These are phyloP conservation scores for Gryganskiella cystojenkinii DNA, from an alignment of 192 early-diverging fungal genomes.

Conservation along the genomic window DNA sequence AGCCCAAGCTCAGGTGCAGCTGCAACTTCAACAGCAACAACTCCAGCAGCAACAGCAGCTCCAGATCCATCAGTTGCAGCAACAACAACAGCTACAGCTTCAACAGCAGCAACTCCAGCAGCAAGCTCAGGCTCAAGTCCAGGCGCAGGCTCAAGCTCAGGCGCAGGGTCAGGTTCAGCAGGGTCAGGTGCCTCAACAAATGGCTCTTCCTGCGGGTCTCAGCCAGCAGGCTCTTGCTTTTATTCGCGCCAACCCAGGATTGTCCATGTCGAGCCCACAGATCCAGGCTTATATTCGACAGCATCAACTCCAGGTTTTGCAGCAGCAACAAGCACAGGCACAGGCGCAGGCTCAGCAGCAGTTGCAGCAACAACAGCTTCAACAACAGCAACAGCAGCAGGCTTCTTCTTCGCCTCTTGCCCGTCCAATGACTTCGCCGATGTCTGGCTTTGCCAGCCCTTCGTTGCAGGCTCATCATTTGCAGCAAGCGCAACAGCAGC, in stretches of 20 bases:
- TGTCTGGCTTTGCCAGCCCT: conserved; percentile 48
- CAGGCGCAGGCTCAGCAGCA: conserved; percentile 16
- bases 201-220: conserved; percentile 16
- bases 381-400: conserved; percentile 52
- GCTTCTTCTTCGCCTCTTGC: conserved; percentile 44
- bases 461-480: conserved; percentile 35
- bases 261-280: conserved; percentile 27
- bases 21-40: conserved; percentile 21
- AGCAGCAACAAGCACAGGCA: conserved; percentile 8
- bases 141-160: conserved; percentile 24
- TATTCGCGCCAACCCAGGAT: conserved; percentile 18
- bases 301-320: conserved; percentile 8
- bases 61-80: conserved; percentile 31
- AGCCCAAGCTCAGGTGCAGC: conserved; percentile 22
- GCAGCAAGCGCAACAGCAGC: conserved; percentile 37
- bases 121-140: conserved; percentile 36
- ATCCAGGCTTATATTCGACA: conserved; percentile 30
- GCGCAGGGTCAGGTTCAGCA: conserved; percentile 32
- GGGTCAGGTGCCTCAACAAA: conserved; percentile 28
- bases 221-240: conserved; percentile 28
- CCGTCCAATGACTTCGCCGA: conserved; percentile 44
- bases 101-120: conserved; percentile 37
- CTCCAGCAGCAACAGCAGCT: conserved; percentile 39
- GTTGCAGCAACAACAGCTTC: conserved; percentile 23
- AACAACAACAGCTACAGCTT: conserved; percentile 42